Base-by-base conservation (phyloP, 345 rosid species). In the Kandelia obovata region DNA sequence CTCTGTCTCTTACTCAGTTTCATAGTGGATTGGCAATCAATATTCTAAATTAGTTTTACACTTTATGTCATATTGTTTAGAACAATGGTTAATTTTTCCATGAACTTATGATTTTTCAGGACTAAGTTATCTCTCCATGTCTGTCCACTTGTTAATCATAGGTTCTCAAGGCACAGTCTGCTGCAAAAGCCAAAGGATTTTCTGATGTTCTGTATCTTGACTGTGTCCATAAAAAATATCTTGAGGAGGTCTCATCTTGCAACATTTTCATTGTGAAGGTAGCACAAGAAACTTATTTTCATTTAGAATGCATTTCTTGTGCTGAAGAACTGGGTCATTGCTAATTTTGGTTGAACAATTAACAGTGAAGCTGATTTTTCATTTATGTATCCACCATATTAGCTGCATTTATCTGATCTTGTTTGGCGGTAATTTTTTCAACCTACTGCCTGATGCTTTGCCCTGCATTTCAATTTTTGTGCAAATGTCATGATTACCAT, bases 171-270 rank as follows among this genome's bases (percentile, higher is more conserved):
- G 97, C 96, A 37, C 87, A 87, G 65, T 81, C 88, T 75, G 88
- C 75, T 77, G 99, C 97, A 52, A 92, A 88, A 83, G 93, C 86
- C 71, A 75, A 76, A 64, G 99, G 97, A 74, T 95, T 83, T 75
- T 88, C 96, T 59, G 97, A 95, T 79, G 97, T 95, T 58, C 84
- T 95, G 20, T 95, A 92, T 79, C 93, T 95, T 20, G 99, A 95
- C 71, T 88, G 96, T 82, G 88, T 85, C 43, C 79, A 95, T 72
- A 95, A 85, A 71, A 84, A 81, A 70, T 95, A 88, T 79, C 75
- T 94, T 52, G 97, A 94, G 73, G 97, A 89, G 81, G 97, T 91
- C 69, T 95, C 97, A 19, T 87, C 96, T n/a, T 95, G 96, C 89
- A 92, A 92, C 68, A 87, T 90, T 69, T 92, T 92, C 73, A 79